Evolutionary conservation across 345 rosid genomes (phyloP).

Genomic region (Noccaea caerulescens): DNA sequence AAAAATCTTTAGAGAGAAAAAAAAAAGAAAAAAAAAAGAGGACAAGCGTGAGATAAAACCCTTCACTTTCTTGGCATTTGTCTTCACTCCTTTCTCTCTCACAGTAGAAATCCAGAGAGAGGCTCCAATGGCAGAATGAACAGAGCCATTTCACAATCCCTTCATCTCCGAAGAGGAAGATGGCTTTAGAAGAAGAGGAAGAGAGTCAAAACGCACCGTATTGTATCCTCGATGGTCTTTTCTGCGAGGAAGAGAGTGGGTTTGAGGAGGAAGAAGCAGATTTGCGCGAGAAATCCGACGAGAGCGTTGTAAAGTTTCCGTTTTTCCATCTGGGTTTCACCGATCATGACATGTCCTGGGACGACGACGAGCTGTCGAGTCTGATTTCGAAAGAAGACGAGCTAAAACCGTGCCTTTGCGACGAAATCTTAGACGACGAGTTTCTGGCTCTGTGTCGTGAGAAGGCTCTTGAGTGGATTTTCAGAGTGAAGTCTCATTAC

Average conservation of each 20-base stretch:
- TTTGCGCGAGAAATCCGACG: constrained; percentile 38
- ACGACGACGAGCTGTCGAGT: constrained; percentile 59
- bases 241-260: constrained; percentile 68
- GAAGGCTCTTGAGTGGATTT: constrained; percentile 78
- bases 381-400: constrained; percentile 66
- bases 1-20: background rate
- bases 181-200: constrained; percentile 58
- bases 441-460: constrained; percentile 48
- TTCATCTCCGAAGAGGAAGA: constrained; percentile 54
- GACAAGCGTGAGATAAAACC: constrained; percentile 70
- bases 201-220: constrained; percentile 45
- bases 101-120: constrained; percentile 27
- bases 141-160: constrained; percentile 47
- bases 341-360: constrained; percentile 65
- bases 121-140: constrained; percentile 60
- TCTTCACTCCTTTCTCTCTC: constrained; percentile 32
- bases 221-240: constrained; percentile 44
- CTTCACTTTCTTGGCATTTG: constrained; percentile 50
- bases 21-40: constrained; percentile 9
- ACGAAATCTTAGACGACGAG: constrained; percentile 42
- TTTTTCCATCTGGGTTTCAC: constrained; percentile 47
- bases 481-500: constrained; percentile 62
- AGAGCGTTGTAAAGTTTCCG: constrained; percentile 30
- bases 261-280: constrained; percentile 43
- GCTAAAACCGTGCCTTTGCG: constrained; percentile 43